Evolutionary conservation across 768 basidiomycete species (phyloP), one percentile per base, ranked within the genome.

Genomic region (Serendipita vermifera): DNA sequence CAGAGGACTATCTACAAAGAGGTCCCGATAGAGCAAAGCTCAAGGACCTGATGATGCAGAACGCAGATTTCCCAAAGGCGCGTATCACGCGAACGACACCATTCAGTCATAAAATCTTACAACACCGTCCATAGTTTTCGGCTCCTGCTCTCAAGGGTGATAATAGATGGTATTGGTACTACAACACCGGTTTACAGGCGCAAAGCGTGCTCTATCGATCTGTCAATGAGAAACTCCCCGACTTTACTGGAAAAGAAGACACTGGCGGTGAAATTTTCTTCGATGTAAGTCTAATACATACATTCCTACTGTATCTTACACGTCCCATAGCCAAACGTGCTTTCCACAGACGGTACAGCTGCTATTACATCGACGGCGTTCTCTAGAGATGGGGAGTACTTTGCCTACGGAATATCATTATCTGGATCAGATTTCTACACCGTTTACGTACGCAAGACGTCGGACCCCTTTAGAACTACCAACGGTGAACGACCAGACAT

Each of bases 101-200:
- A 3, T 17, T n/a, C n/a, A n/a, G n/a, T n/a, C n/a, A n/a, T 29
- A 48, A 7, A 33, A 9, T 27, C 46, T 51, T 22, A 51, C 9
- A 7, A 6, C 17, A 20, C 15, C 26, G 11, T 43, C 55, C 17
- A 35, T 65, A 85, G 83, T 85, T 85, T 65, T 78, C 77, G 20
- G 70, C 79, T 0, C 87, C 87, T 0, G 60, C 64, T 5, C 65
- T 84, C 54, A 77, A 78, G 59, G 72, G 80, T 13, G 85, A 88
- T 62, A 76, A 74, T 14, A 76, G 75, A 48, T 90, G 85, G 82
- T 91, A 90, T 62, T 87, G 86, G 84, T 77, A 75, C 63, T 77
- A 82, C 63, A 88, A 90, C 68, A 80, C 77, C 54, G 87, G 87
- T 29, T 74, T 89, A 26, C 81, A 87, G 59, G 73, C 82, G 1